Percentiles rank a stretch among this genome's conserved stretches.
These are phyloP conservation scores for Echium plantagineum DNA, from an alignment of 257 asterid genomes.

Conservation along the genomic window DNA sequence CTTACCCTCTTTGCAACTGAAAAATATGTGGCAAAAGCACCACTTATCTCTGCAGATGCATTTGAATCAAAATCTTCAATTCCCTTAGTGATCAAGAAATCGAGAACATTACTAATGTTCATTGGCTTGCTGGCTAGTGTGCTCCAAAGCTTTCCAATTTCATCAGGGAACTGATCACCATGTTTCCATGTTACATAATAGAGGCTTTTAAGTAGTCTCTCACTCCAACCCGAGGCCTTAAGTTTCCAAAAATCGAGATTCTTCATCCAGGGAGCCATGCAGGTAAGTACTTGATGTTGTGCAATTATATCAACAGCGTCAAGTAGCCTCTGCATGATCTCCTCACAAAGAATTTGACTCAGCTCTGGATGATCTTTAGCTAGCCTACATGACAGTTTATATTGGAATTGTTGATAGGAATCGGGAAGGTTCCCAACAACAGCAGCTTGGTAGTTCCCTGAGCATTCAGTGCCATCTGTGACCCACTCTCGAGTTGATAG, in stretches of 20 bases:
- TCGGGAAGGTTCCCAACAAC: slow-evolving; percentile 99
- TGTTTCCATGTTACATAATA: slow-evolving; percentile 98
- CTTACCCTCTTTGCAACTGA: slow-evolving; percentile 97
- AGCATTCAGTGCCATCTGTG: slow-evolving; percentile 78
- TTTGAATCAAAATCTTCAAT: slow-evolving; percentile 98
- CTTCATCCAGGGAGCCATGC: slow-evolving; percentile 99
- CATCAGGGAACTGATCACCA: slow-evolving; percentile 99
- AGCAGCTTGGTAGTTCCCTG: slow-evolving; percentile 92
- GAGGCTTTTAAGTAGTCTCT: slow-evolving; percentile 83
- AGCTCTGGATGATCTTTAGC: slow-evolving; percentile 96
- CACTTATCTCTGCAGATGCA: slow-evolving; percentile 98
- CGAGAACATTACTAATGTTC: slow-evolving; percentile 92
- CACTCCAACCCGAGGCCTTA: slow-evolving; percentile 98
- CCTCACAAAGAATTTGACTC: slow-evolving; percentile 97
- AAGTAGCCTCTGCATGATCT: slow-evolving; percentile 96
- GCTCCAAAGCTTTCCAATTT: slow-evolving; percentile 98
- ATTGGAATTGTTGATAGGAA: slow-evolving; percentile 95
- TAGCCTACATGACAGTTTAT: slow-evolving; percentile 97
- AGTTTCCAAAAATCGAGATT: slow-evolving; percentile 96
- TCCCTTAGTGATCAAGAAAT: slow-evolving; percentile 93
- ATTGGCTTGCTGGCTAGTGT: slow-evolving; percentile 97
- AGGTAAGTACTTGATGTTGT: slow-evolving; percentile 94
- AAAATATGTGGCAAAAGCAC: slow-evolving; percentile 98
- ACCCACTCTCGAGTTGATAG: slow-evolving; percentile 97
- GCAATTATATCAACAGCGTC: slow-evolving; percentile 98